Evolutionary conservation across 352 stramenopile genomes (phyloP), one percentile per base, ranked within the genome.

Genomic region (Globisporangium rhizosaccharum): DNA sequence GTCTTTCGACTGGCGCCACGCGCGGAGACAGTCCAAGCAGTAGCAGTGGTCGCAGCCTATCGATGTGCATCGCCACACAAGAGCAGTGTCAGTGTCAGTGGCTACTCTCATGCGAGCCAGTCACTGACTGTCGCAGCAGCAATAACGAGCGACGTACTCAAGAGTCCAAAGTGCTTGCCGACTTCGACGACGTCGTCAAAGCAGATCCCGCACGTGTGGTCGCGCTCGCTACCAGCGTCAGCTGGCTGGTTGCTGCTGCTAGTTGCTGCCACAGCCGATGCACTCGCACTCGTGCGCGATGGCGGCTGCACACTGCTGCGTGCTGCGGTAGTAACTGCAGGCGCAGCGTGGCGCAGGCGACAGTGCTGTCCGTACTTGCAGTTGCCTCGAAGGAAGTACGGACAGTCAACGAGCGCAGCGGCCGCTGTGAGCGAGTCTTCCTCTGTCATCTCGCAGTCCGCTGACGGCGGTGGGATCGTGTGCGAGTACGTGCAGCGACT

Each of bases 401-500:
- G 79, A 42, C 82, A 92, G 57, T 92, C 79, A 17, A 92, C 82
- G 14, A 85, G 67, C 33, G 76, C 74, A 8, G 78, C 82, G 0
- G 82, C 79, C 0, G 73, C 75, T 5, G 53, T 73, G 0, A 86
- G 68, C 6, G 66, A 66, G 37, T 72, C 68, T 2, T 67, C 68
- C 33, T 77, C 65, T 25, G 73, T 70, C 41, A 53, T 58, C 2
- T 63, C 57, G 20, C 70, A 81, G 20, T 80, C 61, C 3, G 49
- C 71, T 12, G 68, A 66, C 1, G 62, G 25, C 0, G 53, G 10
- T 9, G 82, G 79, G 8, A 88, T 51, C 25, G 56, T 23, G 63
- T 92, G 82, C 23, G 82, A 92, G 63, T 82, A 92, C 45, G 82
- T 88, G 67, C 82, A 92, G 49, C 70, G 76, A 49, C 77, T 90